Base-by-base conservation (phyloP, 2,329 filamentous ascomycete species). In the Aureobasidium subglaciale region DNA sequence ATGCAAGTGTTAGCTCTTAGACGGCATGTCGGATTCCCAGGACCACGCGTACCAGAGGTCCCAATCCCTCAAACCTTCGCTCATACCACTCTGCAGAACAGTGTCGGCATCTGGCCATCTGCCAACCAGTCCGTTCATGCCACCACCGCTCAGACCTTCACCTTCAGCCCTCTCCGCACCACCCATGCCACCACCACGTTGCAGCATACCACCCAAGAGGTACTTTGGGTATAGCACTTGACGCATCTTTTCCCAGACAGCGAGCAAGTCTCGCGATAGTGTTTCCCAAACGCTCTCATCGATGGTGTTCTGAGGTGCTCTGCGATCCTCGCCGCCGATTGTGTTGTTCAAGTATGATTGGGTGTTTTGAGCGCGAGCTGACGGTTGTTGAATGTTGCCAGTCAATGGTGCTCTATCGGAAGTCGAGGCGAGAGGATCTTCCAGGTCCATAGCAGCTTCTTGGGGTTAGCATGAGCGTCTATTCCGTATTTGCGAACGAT, bases 251-350 rank as follows among this genome's bases (percentile, higher is more conserved):
- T 89, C 88, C 92, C 93, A 97, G 32, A 97, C 90, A 24, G 90
- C 93, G 7, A 92, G 74, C 62, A 99, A 75, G 71, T 99, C 93
- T 63, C 93, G 86, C 52, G 88, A 89, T 59, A 99, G 78, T n/a
- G 93, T 99, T 40, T 92, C 89, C 93, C 93, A 99, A 37, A 99
- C 93, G 1, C 85, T 86, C 75, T 99, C 93, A 71, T 99, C 93
- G 70, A 99, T 95, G 42, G 93, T 99, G 74, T 95, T 95, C 62
- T 86, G 84, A 7, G 90, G 83, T 15, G 93, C 91, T 60, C 87
- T 82, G 55, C 93, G 87, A 75, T 99, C 93, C 72, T 97, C 92
- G 62, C 93, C 93, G 2, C 87, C 86, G 67, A 99, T 95, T 57
- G 85, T 84, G 20, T 89, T 93, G 24, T 90, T 96, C 63, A 96